Percentiles rank a stretch among this genome's conserved stretches.
These are phyloP conservation scores for Suillus cothurnatus DNA, from an alignment of 768 basidiomycete species.

Conservation along the genomic window DNA sequence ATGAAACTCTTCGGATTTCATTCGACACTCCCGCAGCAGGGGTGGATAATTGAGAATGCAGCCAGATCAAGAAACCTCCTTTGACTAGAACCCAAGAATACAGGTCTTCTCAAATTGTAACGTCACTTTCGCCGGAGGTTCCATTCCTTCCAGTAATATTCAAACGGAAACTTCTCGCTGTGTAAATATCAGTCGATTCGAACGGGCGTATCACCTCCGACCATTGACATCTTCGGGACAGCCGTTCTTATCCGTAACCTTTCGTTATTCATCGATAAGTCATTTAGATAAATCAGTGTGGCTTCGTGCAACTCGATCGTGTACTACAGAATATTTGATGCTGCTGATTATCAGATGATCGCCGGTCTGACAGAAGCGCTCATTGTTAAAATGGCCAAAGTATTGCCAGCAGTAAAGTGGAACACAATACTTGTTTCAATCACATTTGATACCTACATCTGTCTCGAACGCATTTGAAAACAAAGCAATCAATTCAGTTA, in stretches of 20 bases:
- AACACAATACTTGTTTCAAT: background rate
- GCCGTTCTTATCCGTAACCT: background rate
- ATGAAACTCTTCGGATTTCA: background rate
- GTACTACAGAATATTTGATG: background rate
- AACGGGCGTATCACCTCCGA: background rate
- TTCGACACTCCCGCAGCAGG: background rate
- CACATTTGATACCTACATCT: background rate
- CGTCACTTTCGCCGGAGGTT: background rate
- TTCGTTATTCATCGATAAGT: constrained; percentile 3
- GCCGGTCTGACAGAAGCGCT: background rate
- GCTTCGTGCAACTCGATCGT: background rate
- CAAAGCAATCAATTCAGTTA: background rate
- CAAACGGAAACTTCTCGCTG: background rate
- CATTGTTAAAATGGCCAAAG: background rate
- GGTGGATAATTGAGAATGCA: background rate
- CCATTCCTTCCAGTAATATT: background rate
- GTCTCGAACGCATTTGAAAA: background rate
- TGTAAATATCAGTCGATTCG: background rate
- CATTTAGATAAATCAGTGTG: background rate
- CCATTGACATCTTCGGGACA: background rate
- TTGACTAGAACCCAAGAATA: background rate
- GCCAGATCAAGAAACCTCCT: background rate
- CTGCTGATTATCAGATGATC: background rate
- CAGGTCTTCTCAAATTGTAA: background rate
- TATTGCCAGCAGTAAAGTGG: background rate